A percentile compares a stretch with the other conserved stretches of the same genome.
Evolutionary conservation across 202 grass and related monocot species (phyloP).

Genomic region (Saccharum hybrid): DNA sequence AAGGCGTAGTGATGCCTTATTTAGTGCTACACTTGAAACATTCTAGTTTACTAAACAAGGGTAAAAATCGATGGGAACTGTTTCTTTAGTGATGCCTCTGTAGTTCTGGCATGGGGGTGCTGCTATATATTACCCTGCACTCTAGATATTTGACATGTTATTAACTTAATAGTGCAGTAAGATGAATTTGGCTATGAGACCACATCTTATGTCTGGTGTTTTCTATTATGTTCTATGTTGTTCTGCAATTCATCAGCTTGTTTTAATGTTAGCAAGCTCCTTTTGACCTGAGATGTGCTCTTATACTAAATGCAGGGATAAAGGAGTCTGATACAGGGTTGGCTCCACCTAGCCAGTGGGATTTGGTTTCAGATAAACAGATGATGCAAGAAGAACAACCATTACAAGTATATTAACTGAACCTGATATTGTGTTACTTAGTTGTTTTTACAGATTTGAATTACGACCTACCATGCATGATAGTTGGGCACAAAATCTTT

Average conservation of each 20-base stretch:
- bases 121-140: not conserved
- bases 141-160: not conserved
- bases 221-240: not conserved
- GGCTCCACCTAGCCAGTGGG: slow-evolving; percentile 90
- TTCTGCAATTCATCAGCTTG: not conserved
- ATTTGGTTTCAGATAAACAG: slow-evolving; percentile 95
- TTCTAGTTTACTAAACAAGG: not conserved
- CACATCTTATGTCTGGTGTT: not conserved
- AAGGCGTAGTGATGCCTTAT: not conserved
- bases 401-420: slow-evolving; percentile 31
- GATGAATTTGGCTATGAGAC: too few species aligned
- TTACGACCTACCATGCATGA: slow-evolving; percentile 3
- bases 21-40: not conserved
- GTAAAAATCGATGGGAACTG: not conserved
- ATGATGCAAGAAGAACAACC: slow-evolving; percentile 98
- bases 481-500: not conserved
- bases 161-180: not conserved
- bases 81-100: not conserved
- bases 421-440: not conserved
- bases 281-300: not conserved
- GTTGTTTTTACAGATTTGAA: not conserved
- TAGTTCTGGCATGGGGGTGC: not conserved
- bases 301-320: slow-evolving; percentile 47
- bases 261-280: not conserved
- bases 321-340: slow-evolving; percentile 97